phyloP scores from a whole-genome alignment of 352 stramenopile species.

The Elongisporangium anandrum region DNA sequence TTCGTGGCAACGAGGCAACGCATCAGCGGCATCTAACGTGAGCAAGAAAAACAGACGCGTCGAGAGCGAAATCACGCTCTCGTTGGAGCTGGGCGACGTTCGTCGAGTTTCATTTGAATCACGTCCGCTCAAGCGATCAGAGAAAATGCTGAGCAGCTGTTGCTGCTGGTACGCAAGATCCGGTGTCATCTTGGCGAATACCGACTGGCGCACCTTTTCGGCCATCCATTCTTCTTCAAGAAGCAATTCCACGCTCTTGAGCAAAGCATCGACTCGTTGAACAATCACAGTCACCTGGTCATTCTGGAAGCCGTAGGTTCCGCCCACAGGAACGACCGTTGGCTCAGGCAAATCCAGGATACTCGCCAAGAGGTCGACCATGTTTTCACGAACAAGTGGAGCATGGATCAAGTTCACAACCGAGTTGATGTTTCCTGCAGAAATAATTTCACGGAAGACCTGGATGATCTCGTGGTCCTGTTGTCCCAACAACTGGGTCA shows the following conservation, averaged over 20 bases:
- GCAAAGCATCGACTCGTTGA: conserved; percentile 64
- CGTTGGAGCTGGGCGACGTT: conserved; percentile 68
- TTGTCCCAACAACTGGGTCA: conserved; percentile 71
- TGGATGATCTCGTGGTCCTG: conserved; percentile 56
- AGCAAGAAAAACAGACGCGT: conserved; percentile 83
- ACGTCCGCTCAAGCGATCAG: conserved; percentile 56
- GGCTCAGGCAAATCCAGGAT: conserved; percentile 82
- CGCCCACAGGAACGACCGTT: conserved; percentile 46
- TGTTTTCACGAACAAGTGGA: conserved; percentile 72
- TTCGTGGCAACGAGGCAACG: conserved; percentile 78
- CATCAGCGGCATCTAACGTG: conserved; percentile 79
- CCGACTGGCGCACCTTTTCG: conserved; percentile 71
- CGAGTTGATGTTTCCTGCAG: conserved; percentile 36
- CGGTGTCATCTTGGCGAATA: conserved; percentile 71
- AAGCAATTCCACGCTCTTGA: conserved; percentile 85
- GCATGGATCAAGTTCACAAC: conserved; percentile 74
- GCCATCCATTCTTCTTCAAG: conserved; percentile 87
- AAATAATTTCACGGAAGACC: conserved; percentile 68
- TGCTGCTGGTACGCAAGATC: conserved; percentile 78
- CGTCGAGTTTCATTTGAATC: conserved; percentile 38
- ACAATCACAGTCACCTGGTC: conserved; percentile 77
- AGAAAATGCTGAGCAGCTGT: conserved; percentile 71
- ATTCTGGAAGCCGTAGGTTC: conserved; percentile 54
- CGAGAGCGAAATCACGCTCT: conserved; percentile 72
- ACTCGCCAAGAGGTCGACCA: conserved; percentile 79